Base-by-base conservation (phyloP, 2,329 filamentous ascomycete species). In the Penicillium verrucosum region DNA sequence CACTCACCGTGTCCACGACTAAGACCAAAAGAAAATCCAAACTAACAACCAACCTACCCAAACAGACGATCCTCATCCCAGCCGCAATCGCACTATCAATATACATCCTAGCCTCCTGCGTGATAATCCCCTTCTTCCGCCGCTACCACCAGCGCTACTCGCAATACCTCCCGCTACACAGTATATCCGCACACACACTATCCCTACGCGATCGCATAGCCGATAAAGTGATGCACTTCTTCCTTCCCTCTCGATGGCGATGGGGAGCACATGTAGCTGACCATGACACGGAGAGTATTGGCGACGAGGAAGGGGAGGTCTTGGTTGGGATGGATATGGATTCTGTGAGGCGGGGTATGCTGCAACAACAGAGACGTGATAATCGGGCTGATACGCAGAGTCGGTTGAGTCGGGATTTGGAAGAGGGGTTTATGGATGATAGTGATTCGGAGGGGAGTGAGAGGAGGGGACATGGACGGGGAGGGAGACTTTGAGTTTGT, bases 321-420 rank as follows among this genome's bases (percentile, higher is more conserved):
- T 75, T 81, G 72, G 69, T 78, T 2, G 75, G 77, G 16, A 78
- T 83, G 60, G 80, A 85, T 48, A 82, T 89, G 40, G 78, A 84
- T 61, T 66, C 73, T 10, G 64, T 72, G 25, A 70, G 77, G 38
- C 69, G 79, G 48, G 77, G 78, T 58, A 78, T 75, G 3, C 59
- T 80, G 58, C 70, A 74, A 62, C 12, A 46, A 36, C 69, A 71
- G 66, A 67, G 61, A 78, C 80, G 55, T 74, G 79, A 53, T 75
- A 75, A 47, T 68, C 11, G 36, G 76, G 64, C 64, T n/a, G 72
- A 72, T 32, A 73, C 60, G 47, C 73, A 73, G 65, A 69, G 84
- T 64, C 81, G 91, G 60, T 68, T 96, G 59, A 93, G 90, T 71
- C 81, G 90, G 75, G 91, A 96, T 77, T 73, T 93, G 50, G 89